phyloP scores from a whole-genome alignment of 208 protist genomes.

The Leishmania aethiopica region DNA sequence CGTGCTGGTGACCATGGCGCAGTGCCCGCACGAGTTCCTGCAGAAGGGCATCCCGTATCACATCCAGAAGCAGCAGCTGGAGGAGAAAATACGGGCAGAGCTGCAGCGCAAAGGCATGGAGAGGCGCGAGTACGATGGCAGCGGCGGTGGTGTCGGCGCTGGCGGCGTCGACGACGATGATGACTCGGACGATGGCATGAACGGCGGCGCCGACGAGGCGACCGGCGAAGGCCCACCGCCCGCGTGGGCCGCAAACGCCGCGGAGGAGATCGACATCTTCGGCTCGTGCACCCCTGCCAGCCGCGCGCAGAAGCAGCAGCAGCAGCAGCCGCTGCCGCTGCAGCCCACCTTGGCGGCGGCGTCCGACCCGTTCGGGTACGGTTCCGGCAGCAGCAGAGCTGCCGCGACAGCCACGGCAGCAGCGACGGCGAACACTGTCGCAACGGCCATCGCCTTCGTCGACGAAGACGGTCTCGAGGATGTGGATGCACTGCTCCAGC shows the following conservation, averaged over 20 bases:
- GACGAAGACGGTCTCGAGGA: slow-evolving; percentile 18
- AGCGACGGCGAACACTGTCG: slow-evolving; percentile 5
- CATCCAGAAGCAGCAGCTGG: slow-evolving; percentile 53
- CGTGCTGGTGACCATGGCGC: slow-evolving; percentile 81
- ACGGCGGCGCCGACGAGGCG: slow-evolving; percentile 12
- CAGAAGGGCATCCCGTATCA: slow-evolving; percentile 59
- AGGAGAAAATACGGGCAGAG: slow-evolving; percentile 37
- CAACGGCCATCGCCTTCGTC: slow-evolving; percentile 7
- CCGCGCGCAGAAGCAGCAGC: background rate
- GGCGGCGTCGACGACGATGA: slow-evolving; percentile 16
- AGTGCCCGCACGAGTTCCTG: slow-evolving; percentile 78
- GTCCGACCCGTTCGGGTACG: background rate
- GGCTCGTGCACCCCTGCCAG: slow-evolving; percentile 3
- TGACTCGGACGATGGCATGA: slow-evolving; percentile 16
- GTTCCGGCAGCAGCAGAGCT: background rate
- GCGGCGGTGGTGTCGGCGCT: background rate
- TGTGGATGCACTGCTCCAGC: slow-evolving; percentile 26
- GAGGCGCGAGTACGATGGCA: slow-evolving; percentile 13
- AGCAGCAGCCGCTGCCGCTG: background rate
- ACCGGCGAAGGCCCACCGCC: slow-evolving; percentile 15
- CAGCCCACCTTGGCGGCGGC: background rate
- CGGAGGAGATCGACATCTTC: slow-evolving; percentile 56
- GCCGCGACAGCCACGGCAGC: slow-evolving; percentile 1
- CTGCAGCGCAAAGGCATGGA: slow-evolving; percentile 26
- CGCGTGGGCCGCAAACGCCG: slow-evolving; percentile 29